Evolutionary conservation across 169 alveolate genomes (phyloP), one percentile per base, ranked within the genome.

Genomic region (Cryptosporidium baileyi): DNA sequence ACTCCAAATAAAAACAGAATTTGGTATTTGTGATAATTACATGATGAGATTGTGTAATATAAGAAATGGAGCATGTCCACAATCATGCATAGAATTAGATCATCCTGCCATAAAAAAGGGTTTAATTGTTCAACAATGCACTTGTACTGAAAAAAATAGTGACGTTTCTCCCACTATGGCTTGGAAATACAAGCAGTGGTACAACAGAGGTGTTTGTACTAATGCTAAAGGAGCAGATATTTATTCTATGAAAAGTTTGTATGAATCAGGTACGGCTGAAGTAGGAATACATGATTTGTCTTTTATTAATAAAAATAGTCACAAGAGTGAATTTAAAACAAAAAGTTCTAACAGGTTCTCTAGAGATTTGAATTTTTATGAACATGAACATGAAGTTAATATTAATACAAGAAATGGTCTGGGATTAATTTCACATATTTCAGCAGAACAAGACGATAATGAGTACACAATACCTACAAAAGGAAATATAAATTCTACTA

Each of bases 11-110:
- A 51, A 24, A 41, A 15, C 85, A 22, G 67, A 60, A 24, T n/a
- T 17, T 54, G 85, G 67, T 4, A 36, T 51, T 5, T 74, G 85
- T 15, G 24, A 51, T 74, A 67, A 74, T 11, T 74, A 74, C 36
- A 74, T 74, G 85, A 74, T 40, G 59, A 74, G 85, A 57, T 24
- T 74, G n/a, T 74, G 85, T 17, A 74, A 61, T 17, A 74, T 74
- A 54, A 51, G 85, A 54, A 74, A 74, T 54, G 85, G 85, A 13
- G 85, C 85, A 24, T 74, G 85, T 28, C 85, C 85, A 15, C 85
- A 74, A 36, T 15, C 49, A 5, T 74, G 85, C 19, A 44, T 74
- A 38, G 85, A 51, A 38, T 26, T 74, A 7, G 67, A 74, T 32
- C 54, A 74, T 51, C 74, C 60, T 11, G 30, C 85, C 9, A 74